Evolutionary conservation across 1,284 basidiomycete species (phyloP).

Genomic region (Fomitopsis palustris): DNA sequence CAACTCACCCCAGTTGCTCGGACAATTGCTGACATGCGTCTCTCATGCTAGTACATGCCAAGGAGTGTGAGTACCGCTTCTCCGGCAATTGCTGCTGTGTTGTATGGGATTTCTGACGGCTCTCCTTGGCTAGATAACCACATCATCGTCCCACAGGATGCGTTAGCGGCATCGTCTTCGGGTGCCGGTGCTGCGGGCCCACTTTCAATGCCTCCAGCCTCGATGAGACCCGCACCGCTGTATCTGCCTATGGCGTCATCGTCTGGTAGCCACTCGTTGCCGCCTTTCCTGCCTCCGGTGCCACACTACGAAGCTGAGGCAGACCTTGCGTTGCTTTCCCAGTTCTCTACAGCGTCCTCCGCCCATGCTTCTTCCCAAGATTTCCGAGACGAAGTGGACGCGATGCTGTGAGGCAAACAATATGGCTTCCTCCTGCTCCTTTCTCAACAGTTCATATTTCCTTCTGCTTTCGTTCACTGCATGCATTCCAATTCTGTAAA

Average conservation of each 20-base stretch:
- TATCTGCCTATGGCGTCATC: background rate
- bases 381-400: constrained; percentile 28
- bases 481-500: too few relatives aligned
- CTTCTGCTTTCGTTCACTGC: too few relatives aligned
- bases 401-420: constrained; percentile 19
- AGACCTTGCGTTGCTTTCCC: constrained; percentile 8
- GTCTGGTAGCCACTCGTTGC: background rate
- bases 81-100: background rate
- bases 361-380: constrained; percentile 16
- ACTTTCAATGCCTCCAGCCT: background rate
- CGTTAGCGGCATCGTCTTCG: constrained; percentile 2
- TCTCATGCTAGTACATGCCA: constrained; percentile 51
- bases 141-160: constrained; percentile 32
- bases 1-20: background rate
- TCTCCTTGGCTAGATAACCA: constrained; percentile 41
- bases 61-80: constrained; percentile 52
- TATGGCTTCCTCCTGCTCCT: too few relatives aligned
- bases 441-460: background rate
- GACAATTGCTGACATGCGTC: background rate
- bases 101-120: background rate
- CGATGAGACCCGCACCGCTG: background rate
- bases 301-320: constrained; percentile 5
- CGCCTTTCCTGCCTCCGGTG: constrained; percentile 2
- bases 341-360: constrained; percentile 6
- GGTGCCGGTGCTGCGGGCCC: background rate